Evolutionary conservation across 2,329 filamentous ascomycete genomes (phyloP), one percentile per base, ranked within the genome.

Genomic region (Aspergillus carbonarius): DNA sequence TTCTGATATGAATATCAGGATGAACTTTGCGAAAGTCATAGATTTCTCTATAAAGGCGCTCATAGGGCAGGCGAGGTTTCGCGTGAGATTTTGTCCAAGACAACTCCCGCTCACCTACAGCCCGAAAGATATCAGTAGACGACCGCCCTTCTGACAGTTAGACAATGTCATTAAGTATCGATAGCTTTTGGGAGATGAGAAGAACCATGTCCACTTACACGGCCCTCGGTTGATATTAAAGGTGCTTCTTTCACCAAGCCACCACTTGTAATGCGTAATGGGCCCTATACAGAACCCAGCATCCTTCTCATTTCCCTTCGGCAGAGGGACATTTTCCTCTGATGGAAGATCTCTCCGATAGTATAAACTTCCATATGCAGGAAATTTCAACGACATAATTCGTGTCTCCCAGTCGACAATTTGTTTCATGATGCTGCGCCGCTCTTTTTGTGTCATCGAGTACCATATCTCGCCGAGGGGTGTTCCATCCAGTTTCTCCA

Each of bases 251-350:
- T 63, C 40, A 5, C 52, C 40, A 57, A 58, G 55, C 65, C 62
- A 66, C 60, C 60, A 67, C 27, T 42, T 35, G 27, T 61, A 56
- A 32, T 59, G 35, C 12, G 63, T 52, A 1, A 46, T 57, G 7
- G 66, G 65, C 3, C 66, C 66, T 39, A 61, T 52, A 23, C 54
- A 67, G 42, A 27, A 70, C 51, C 18, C 60, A 49, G n/a, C 8
- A 25, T 40, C 13, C 62, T 42, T 10, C 68, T 50, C 40, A 18
- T 40, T 9, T 3, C 58, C 20, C 12, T 47, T 47, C 9, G 27
- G 27, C 27, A 30, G 27, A 30, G 27, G 40, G 27, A 54, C n/a
- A 12, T 10, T 42, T 10, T 32, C 39, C 13, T 42, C 52, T 37
- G 13, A 23, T 3, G 23, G 42, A 35, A 61, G 17, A 25, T 61